phyloP scores from a whole-genome alignment of 495 filamentous ascomycete species.

The Neurospora sublineolata region DNA sequence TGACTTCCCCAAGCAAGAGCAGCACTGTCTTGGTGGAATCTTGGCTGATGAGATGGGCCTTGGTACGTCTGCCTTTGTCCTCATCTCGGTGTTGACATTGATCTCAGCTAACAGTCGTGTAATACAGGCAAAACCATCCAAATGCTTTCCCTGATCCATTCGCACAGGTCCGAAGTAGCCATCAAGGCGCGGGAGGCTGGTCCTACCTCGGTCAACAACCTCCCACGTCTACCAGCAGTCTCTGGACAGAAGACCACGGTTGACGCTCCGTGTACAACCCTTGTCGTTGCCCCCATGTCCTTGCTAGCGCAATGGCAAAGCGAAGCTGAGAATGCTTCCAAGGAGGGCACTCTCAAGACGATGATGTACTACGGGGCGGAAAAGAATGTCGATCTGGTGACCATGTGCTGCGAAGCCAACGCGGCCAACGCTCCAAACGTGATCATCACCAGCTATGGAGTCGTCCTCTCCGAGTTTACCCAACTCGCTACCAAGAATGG shows the following conservation, averaged over 20 bases:
- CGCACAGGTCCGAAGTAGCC: conserved; percentile 54
- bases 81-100: background rate
- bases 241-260: conserved; percentile 37
- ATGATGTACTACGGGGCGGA: conserved; percentile 87
- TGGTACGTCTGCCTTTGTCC: conserved; percentile 14
- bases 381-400: conserved; percentile 61
- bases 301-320: conserved; percentile 92
- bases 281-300: conserved; percentile 92
- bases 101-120: background rate
- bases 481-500: conserved; percentile 47
- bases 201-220: conserved; percentile 26
- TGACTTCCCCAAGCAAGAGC: conserved; percentile 83
- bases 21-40: conserved; percentile 88
- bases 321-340: conserved; percentile 80
- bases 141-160: conserved; percentile 88
- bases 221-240: conserved; percentile 46
- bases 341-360: conserved; percentile 65
- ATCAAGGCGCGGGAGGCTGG: conserved; percentile 45
- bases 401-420: conserved; percentile 65
- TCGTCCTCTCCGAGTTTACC: conserved; percentile 80
- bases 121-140: conserved; percentile 73
- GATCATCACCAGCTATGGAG: conserved; percentile 92
- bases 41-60: conserved; percentile 87
- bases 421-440: conserved; percentile 67
- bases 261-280: conserved; percentile 73